Evolutionary conservation across 2,329 filamentous ascomycete genomes (phyloP), one percentile per base, ranked within the genome.

Genomic region (Trichoderma aggressivum): DNA sequence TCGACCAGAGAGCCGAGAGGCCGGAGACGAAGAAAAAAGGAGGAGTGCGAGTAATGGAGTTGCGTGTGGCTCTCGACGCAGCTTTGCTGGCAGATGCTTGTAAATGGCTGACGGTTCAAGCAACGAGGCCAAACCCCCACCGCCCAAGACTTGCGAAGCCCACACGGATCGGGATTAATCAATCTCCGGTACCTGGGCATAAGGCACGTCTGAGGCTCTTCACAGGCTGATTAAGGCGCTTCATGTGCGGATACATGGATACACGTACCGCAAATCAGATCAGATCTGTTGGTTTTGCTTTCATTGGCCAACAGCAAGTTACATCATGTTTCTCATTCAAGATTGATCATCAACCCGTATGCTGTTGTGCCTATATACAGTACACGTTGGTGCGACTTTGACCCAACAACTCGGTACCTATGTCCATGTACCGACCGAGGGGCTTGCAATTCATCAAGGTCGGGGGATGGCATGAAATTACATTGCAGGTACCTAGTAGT

Each of bases 151-250:
- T 8, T 32, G 47, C 63, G 53, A 59, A 60, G 55, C 65, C 34
- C 50, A 58, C 67, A 30, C 67, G 67, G 58, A 39, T 56, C 32
- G 47, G 32, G 59, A 62, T 70, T 70, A 70, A 70, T 26, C 59
- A 63, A 58, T 7, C 47, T 70, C 67, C 59, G 67, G 24, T 43
- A 59, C 34, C 53, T 67, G 62, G 47, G 43, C 30, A n/a, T n/a
- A 24, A 50, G 47, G 47, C 21, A 55, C 24, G n/a, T 26, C 1
- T 56, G 63, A 66, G 50, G 63, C 63, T 56, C 63, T 66, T 32
- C 11, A 43, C 32, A 14, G 28, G 50, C 30, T 55, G 63, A 28
- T n/a, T 39, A 39, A 28, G n/a, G 43, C 43, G 11, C 24, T 47
- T 26, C 43, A n/a, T n/a, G 28, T 21, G 28, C 36, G 36, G 6